Evolutionary conservation across 371 early-diverging fungal species (phyloP).

Genomic region (Mucor plumbeus): DNA sequence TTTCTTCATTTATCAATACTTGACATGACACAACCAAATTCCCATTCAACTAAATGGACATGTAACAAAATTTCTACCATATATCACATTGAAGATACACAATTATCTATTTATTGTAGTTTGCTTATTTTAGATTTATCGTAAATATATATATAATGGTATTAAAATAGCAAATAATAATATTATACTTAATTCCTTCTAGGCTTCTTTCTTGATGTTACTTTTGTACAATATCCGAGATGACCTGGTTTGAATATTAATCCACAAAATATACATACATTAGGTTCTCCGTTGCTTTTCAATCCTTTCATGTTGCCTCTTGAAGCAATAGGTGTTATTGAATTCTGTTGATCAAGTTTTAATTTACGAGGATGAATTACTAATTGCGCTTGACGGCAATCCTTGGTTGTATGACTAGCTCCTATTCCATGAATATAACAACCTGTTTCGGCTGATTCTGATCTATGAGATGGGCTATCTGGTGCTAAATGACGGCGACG

Average conservation of each 20-base stretch:
- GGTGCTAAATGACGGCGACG: background rate
- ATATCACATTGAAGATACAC: no score
- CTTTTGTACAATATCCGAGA: conserved; percentile 3
- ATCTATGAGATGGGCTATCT: background rate
- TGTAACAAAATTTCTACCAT: no score
- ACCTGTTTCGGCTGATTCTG: background rate
- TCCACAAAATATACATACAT: conserved; percentile 11
- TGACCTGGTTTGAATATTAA: conserved; percentile 14
- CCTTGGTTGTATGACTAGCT: conserved; percentile 5
- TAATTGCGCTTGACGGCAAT: conserved; percentile 16
- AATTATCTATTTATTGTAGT: no score
- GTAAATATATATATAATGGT: no score
- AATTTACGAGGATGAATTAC: conserved; percentile 5
- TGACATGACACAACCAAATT: no score
- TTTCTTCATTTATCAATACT: no score
- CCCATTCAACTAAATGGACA: background rate
- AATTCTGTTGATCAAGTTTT: background rate
- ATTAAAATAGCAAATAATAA: background rate
- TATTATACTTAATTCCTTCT: background rate
- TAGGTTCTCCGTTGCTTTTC: background rate
- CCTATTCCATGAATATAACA: conserved; percentile 10
- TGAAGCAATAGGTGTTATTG: background rate
- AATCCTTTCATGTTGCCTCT: background rate
- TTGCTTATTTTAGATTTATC: no score
- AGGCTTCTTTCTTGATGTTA: background rate